These are phyloP conservation scores for Claviceps sp. DNA, from an alignment of 2,329 filamentous ascomycete genomes.

Conservation along the genomic window DNA sequence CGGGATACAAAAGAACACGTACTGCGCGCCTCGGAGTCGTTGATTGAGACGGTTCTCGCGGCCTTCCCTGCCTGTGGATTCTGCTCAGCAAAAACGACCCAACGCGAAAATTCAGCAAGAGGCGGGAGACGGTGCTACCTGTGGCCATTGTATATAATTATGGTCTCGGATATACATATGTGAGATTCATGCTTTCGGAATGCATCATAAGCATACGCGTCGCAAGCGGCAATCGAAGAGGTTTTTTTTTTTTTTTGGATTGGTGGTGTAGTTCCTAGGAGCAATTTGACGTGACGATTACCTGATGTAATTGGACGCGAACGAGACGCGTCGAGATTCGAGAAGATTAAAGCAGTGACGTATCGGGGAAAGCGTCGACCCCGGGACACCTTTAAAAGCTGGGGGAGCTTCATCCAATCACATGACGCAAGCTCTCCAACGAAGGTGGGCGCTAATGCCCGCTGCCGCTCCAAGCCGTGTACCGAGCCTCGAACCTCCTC, in stretches of 20 bases:
- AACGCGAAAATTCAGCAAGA: background rate
- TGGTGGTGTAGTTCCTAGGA: background rate
- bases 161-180: background rate
- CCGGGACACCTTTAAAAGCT: background rate
- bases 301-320: background rate
- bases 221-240: background rate
- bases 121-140: background rate
- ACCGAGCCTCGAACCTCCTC: no score
- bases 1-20: constrained; percentile 14
- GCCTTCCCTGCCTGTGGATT: constrained; percentile 25
- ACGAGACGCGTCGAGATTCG: constrained; percentile 2
- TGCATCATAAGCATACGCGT: background rate
- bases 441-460: background rate
- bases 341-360: background rate
- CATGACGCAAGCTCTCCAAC: background rate
- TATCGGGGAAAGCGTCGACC: background rate
- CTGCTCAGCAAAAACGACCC: background rate
- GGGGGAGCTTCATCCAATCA: constrained; percentile 3
- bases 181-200: background rate
- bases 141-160: background rate
- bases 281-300: background rate
- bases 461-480: no score
- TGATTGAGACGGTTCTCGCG: constrained; percentile 51
- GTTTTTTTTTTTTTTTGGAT: background rate
- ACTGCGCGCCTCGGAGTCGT: constrained; percentile 53